Evolutionary conservation across 352 stramenopile genomes (phyloP).

Genomic region (Thalassiosira allenii): DNA sequence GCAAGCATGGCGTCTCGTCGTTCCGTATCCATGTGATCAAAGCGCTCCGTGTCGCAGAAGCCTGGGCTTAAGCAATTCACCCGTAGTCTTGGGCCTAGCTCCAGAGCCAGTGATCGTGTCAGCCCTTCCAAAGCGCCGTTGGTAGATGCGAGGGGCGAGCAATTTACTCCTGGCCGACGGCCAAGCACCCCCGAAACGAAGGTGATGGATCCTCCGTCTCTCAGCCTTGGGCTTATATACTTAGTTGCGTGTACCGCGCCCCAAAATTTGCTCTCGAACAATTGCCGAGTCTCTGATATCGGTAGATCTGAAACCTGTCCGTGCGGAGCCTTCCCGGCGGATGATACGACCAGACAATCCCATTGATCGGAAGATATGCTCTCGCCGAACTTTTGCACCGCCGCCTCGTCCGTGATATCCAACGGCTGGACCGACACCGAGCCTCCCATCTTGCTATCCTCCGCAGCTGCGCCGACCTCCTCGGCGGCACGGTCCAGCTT

Average conservation of each 20-base stretch:
- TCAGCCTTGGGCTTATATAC: constrained; percentile 58
- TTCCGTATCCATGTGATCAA: constrained; percentile 70
- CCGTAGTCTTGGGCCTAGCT: constrained; percentile 63
- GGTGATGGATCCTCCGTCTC: constrained; percentile 51
- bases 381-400: constrained; percentile 46
- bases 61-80: constrained; percentile 75
- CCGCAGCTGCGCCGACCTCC: constrained; percentile 27
- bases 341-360: constrained; percentile 67
- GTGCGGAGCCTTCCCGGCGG: constrained; percentile 67
- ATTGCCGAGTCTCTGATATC: constrained; percentile 41
- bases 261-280: constrained; percentile 78
- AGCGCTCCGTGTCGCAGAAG: constrained; percentile 80
- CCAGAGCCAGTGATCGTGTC: constrained; percentile 68
- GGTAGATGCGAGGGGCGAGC: constrained; percentile 57
- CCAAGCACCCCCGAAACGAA: constrained; percentile 76
- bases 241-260: constrained; percentile 71
- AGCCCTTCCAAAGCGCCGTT: constrained; percentile 81
- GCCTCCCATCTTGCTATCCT: neutral
- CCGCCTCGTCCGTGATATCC: constrained; percentile 62
- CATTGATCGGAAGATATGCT: constrained; percentile 38
- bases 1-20: constrained; percentile 62
- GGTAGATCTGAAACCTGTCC: constrained; percentile 54
- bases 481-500: constrained; percentile 57
- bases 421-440: constrained; percentile 7
- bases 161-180: constrained; percentile 71